phyloP scores from a whole-genome alignment of 2,329 filamentous ascomycete species.

The Chrysosporium queenslandicum region DNA sequence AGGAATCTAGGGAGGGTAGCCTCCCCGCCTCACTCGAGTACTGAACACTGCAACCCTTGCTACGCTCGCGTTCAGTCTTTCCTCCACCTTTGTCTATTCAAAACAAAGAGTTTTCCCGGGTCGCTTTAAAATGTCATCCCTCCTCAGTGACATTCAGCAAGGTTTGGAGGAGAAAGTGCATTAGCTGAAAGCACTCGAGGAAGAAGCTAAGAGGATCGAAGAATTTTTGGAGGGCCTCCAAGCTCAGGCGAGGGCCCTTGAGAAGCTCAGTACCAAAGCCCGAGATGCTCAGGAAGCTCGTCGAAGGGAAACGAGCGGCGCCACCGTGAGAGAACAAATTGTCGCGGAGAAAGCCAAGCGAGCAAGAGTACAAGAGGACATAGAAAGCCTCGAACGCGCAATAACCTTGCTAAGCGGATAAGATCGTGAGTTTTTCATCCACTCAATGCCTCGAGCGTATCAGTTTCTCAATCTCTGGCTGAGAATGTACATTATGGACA shows the following conservation, averaged over 20 bases:
- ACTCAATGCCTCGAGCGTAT: neutral
- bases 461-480: neutral
- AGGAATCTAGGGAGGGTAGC: too few species aligned
- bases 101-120: too few species aligned
- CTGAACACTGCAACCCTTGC: too few species aligned
- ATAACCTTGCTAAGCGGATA: constrained; percentile 2
- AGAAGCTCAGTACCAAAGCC: neutral
- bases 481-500: too few species aligned
- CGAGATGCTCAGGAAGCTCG: neutral
- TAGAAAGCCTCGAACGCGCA: neutral
- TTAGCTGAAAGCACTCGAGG: neutral
- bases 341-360: neutral
- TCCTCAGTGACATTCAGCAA: neutral
- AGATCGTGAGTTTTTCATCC: neutral
- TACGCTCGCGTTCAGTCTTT: too few species aligned
- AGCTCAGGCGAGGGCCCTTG: neutral
- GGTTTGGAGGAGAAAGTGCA: neutral
- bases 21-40: too few species aligned
- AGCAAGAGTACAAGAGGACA: neutral
- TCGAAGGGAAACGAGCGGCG: neutral
- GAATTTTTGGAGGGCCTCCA: neutral
- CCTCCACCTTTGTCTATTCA: too few species aligned
- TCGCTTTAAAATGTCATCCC: too few species aligned
- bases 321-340: neutral
- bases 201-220: neutral